phyloP scores from a whole-genome alignment of 345 rosid genomes.

The Physaria fendleri region DNA sequence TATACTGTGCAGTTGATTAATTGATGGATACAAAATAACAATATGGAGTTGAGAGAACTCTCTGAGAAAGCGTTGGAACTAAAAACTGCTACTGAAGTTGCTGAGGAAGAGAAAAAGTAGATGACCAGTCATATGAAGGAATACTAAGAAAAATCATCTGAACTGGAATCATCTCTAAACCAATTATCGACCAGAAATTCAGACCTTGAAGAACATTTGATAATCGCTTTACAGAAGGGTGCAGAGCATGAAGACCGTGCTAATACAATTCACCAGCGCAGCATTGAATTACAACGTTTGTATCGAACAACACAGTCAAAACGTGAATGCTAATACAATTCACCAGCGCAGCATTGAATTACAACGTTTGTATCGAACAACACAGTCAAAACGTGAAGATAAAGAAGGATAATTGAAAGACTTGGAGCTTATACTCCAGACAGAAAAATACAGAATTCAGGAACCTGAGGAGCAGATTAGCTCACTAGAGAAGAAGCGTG shows the following conservation, averaged over 20 bases:
- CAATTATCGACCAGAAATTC: slow-evolving; percentile 35
- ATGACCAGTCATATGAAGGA: slow-evolving; percentile 33
- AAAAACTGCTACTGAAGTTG: slow-evolving; percentile 36
- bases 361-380: slow-evolving; percentile 43
- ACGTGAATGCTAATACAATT: slow-evolving; percentile 43
- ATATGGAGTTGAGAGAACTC: slow-evolving; percentile 28
- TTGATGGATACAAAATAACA: no score
- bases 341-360: slow-evolving; percentile 47
- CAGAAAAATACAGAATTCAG: slow-evolving; percentile 84
- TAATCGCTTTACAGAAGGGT: slow-evolving; percentile 38
- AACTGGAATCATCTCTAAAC: slow-evolving; percentile 49
- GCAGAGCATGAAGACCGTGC: slow-evolving; percentile 58
- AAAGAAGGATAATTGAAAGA: slow-evolving; percentile 55
- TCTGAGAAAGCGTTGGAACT: slow-evolving; percentile 47
- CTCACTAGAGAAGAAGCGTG: slow-evolving; percentile 58
- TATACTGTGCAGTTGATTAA: no score
- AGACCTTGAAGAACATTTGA: slow-evolving; percentile 57
- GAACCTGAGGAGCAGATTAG: slow-evolving; percentile 83
- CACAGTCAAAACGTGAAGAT: slow-evolving; percentile 54
- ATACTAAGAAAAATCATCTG: slow-evolving; percentile 42
- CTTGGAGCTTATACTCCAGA: slow-evolving; percentile 77
- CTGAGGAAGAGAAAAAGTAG: slow-evolving; percentile 37
- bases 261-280: slow-evolving; percentile 39
- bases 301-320: slow-evolving; percentile 46
- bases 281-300: slow-evolving; percentile 48